phyloP scores from a whole-genome alignment of 441 rosid species.

The Geranium incanum region DNA sequence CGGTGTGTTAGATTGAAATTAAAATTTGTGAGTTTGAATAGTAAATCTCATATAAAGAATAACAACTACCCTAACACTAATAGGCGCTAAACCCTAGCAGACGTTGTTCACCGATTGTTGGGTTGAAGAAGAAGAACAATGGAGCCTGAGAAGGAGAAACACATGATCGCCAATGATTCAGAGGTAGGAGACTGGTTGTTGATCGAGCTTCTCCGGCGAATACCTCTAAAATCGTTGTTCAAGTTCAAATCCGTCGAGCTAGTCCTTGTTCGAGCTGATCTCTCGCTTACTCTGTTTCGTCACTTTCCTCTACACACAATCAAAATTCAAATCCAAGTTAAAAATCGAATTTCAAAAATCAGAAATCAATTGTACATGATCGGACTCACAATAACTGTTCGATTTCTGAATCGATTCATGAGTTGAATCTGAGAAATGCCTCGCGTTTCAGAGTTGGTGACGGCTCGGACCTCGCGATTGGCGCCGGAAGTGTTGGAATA shows the following conservation, averaged over 20 bases:
- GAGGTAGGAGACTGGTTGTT: too few species aligned
- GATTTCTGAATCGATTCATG: slow-evolving; percentile 18
- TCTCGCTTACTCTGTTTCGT: slow-evolving; percentile 28
- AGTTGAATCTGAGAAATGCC: background rate
- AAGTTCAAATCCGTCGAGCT: slow-evolving; percentile 16
- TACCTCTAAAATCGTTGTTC: too few species aligned
- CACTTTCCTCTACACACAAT: slow-evolving; percentile 32
- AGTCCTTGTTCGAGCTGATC: slow-evolving; percentile 45
- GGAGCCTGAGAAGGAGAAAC: too few species aligned
- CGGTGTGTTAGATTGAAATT: too few species aligned
- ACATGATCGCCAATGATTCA: too few species aligned
- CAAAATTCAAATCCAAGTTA: background rate
- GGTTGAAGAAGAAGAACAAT: too few species aligned
- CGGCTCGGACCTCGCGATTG: slow-evolving; percentile 24
- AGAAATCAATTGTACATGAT: background rate
- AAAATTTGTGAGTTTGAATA: too few species aligned
- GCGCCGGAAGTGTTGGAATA: slow-evolving; percentile 8
- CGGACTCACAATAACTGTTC: slow-evolving; percentile 19
- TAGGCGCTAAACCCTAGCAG: too few species aligned
- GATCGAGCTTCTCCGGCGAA: too few species aligned
- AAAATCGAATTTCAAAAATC: background rate
- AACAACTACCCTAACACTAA: too few species aligned
- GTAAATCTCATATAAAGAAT: too few species aligned
- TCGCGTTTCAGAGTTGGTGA: slow-evolving; percentile 10
- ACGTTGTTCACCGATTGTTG: too few species aligned